Evolutionary conservation across 768 basidiomycete species (phyloP).

Genomic region (Lactarius psammicola): DNA sequence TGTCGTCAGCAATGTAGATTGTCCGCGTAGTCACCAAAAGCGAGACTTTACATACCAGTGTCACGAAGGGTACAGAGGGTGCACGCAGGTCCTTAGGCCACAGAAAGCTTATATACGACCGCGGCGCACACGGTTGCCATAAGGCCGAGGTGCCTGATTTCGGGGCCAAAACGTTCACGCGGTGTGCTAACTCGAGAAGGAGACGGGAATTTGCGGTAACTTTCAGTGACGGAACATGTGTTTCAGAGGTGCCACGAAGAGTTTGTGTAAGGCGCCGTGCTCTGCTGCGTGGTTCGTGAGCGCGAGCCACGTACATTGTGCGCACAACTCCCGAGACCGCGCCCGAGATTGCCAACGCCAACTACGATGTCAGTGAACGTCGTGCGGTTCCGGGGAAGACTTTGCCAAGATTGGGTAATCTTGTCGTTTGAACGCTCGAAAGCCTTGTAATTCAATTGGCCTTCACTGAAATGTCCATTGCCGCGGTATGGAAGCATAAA

Average conservation of each 20-base stretch:
- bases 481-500: slow-evolving; percentile 8
- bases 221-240: slow-evolving; percentile 10
- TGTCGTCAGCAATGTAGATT: not conserved
- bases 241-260: slow-evolving; percentile 20
- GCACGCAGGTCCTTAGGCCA: slow-evolving; percentile 3
- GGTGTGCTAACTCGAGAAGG: slow-evolving; percentile 22
- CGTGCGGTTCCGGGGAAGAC: not conserved
- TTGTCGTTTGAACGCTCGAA: not conserved
- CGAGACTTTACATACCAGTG: slow-evolving; percentile 7
- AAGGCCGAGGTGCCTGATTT: slow-evolving; percentile 27
- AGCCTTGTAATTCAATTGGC: not conserved
- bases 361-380: not conserved
- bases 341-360: not conserved
- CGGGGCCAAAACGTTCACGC: slow-evolving; percentile 22
- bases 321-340: not conserved
- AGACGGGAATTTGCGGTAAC: slow-evolving; percentile 14
- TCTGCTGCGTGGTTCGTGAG: not conserved
- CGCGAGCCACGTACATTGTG: not conserved
- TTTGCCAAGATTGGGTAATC: not conserved
- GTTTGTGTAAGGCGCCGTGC: not conserved
- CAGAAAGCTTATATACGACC: slow-evolving; percentile 17
- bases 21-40: not conserved
- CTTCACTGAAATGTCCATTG: not conserved
- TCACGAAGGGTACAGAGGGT: not conserved
- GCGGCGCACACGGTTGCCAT: slow-evolving; percentile 20